Conservation (phyloP, 176 grass and related monocot species). For the Lolium rigidum region DNA sequence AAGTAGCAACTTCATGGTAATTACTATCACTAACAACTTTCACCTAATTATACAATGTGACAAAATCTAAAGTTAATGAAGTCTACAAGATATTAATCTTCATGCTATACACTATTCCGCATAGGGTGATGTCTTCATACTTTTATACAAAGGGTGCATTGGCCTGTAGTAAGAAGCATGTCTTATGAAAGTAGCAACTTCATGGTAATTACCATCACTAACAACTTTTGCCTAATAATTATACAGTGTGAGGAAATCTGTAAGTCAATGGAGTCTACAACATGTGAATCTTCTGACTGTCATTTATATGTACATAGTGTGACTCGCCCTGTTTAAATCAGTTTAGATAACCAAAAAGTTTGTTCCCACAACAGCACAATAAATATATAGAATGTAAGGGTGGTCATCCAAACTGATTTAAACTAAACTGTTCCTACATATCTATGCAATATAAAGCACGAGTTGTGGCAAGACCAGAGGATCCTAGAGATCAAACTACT, state of each 20-base stretch:
- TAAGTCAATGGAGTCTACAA: neutral
- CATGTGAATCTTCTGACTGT: neutral
- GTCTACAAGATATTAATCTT: neutral
- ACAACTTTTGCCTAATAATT: neutral
- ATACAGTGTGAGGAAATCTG: slow-evolving; percentile 1
- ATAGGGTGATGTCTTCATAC: neutral
- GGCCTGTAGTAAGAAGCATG: neutral
- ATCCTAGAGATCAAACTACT: neutral
- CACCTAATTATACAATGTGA: neutral
- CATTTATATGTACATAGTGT: neutral
- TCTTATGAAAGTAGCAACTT: slow-evolving; percentile 8
- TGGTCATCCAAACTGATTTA: neutral
- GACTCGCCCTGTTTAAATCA: no score
- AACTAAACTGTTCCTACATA: neutral
- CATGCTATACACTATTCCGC: no score
- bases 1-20: slow-evolving; percentile 8
- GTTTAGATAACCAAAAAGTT: neutral
- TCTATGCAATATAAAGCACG: neutral
- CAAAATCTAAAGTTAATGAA: neutral
- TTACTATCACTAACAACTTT: neutral
- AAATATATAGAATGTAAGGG: neutral
- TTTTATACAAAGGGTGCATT: neutral
- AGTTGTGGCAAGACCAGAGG: neutral
- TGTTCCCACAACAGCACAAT: neutral
- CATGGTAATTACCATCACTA: neutral